Evolutionary conservation across 305 asterid genomes (phyloP).

Genomic region (Ilex paraguariensis): DNA sequence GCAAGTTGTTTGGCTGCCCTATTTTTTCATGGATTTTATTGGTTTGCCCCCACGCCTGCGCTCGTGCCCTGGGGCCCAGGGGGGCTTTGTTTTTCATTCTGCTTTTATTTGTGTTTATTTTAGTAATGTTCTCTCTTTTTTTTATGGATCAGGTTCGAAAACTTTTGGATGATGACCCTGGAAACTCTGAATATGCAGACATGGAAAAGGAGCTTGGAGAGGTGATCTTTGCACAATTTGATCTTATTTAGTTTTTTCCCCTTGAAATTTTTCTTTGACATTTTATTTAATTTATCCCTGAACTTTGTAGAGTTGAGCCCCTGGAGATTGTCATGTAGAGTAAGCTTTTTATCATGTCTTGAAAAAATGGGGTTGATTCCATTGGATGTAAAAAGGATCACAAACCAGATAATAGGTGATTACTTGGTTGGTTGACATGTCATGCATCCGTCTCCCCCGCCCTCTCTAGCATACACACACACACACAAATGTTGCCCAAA

Average conservation of each 20-base stretch:
- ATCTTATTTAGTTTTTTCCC: background rate
- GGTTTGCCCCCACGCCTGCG: too few relatives aligned
- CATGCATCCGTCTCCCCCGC: conserved; percentile 13
- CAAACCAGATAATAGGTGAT: conserved; percentile 14
- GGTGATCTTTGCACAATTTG: conserved; percentile 40
- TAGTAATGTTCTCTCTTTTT: background rate
- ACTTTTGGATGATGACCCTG: conserved; percentile 65
- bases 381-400: conserved; percentile 10
- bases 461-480: conserved; percentile 6
- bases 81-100: background rate
- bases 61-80: too few relatives aligned
- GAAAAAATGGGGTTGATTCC: conserved; percentile 8
- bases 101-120: conserved; percentile 2
- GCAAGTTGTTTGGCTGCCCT: too few relatives aligned
- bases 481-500: conserved; percentile 49
- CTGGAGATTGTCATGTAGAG: background rate
- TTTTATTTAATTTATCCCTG: background rate
- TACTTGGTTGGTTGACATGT: conserved; percentile 19
- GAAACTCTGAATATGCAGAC: conserved; percentile 78
- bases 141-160: conserved; percentile 54
- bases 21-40: too few relatives aligned
- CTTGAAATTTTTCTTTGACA: background rate
- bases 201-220: conserved; percentile 98
- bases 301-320: background rate
- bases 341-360: conserved; percentile 1